Conservation (phyloP, 2,329 filamentous ascomycete species). For the Diaporthe ilicicola region DNA sequence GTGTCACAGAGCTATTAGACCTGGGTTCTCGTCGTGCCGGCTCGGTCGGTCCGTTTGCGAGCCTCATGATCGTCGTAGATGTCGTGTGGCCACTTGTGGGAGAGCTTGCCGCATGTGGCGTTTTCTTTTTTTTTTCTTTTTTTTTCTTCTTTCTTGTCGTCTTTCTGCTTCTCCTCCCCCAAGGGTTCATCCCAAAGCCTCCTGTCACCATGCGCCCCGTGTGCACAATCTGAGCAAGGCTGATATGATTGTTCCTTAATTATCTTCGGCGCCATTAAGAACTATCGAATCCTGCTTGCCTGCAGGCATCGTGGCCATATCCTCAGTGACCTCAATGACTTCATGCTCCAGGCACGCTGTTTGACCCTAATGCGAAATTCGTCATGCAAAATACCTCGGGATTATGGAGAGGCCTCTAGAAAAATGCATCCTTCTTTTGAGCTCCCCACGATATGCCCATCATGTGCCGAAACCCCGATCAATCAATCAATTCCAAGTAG, state of each 20-base stretch:
- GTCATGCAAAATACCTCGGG: slow-evolving; percentile 11
- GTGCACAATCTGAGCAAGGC: slow-evolving; percentile 12
- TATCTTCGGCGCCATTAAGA: slow-evolving; percentile 10
- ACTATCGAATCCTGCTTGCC: slow-evolving; percentile 16
- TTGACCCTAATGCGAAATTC: neutral
- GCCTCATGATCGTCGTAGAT: slow-evolving; percentile 16
- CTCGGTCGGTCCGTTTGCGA: slow-evolving; percentile 23
- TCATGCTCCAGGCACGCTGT: slow-evolving; percentile 14
- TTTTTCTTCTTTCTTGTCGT: neutral
- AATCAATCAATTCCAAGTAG: neutral
- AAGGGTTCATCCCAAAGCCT: neutral
- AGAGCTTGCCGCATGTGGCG: neutral
- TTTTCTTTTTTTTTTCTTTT: neutral
- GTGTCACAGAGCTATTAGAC: slow-evolving; percentile 1
- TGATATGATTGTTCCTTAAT: neutral
- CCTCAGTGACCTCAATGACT: neutral
- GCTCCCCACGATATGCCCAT: neutral
- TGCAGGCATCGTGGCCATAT: neutral
- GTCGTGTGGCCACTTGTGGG: neutral
- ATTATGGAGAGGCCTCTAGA: neutral
- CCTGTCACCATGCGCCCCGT: neutral
- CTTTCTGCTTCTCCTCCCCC: no score
- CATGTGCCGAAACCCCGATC: neutral
- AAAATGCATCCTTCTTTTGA: neutral
- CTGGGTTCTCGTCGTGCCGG: slow-evolving; percentile 8